phyloP scores from a whole-genome alignment of 768 basidiomycete species.

The Kwoniella mangroviensis region DNA sequence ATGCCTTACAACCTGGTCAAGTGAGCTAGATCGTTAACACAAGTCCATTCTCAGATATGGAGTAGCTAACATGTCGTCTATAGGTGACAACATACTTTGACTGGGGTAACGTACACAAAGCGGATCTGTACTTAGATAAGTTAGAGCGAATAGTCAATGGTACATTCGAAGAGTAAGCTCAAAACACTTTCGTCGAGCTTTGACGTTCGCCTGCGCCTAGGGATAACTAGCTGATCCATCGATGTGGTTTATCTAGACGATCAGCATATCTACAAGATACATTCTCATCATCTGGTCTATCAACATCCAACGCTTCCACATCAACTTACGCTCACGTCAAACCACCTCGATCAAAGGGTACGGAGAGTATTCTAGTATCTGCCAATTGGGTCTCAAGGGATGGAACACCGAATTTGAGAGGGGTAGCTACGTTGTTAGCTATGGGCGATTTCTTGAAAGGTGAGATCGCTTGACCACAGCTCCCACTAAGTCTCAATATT shows the following conservation, averaged over 20 bases:
- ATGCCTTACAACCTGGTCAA: conserved; percentile 90
- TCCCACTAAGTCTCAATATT: neutral
- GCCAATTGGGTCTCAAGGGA: conserved; percentile 81
- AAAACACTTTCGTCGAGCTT: neutral
- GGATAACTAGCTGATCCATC: neutral
- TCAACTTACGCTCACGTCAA: conserved; percentile 82
- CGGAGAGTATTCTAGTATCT: conserved; percentile 87
- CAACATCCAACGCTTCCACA: conserved; percentile 66
- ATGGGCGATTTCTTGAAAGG: conserved; percentile 84
- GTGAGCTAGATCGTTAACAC: too few species aligned
- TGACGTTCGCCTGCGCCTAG: too few species aligned
- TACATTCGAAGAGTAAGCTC: conserved; percentile 72
- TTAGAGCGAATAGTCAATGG: conserved; percentile 72
- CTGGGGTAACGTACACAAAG: conserved; percentile 86
- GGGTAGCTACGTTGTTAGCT: conserved; percentile 80
- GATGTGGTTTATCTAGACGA: conserved; percentile 62
- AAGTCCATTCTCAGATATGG: too few species aligned
- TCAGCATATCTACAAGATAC: conserved; percentile 67
- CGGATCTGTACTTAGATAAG: conserved; percentile 77
- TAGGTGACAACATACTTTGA: conserved; percentile 93
- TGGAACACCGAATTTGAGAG: conserved; percentile 71
- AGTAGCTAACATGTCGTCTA: too few species aligned
- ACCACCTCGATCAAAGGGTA: conserved; percentile 88
- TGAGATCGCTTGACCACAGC: conserved; percentile 54
- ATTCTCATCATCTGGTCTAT: conserved; percentile 75